Conservation (phyloP, 78 protist genomes). For the Anaeramoeba flamelloides region DNA sequence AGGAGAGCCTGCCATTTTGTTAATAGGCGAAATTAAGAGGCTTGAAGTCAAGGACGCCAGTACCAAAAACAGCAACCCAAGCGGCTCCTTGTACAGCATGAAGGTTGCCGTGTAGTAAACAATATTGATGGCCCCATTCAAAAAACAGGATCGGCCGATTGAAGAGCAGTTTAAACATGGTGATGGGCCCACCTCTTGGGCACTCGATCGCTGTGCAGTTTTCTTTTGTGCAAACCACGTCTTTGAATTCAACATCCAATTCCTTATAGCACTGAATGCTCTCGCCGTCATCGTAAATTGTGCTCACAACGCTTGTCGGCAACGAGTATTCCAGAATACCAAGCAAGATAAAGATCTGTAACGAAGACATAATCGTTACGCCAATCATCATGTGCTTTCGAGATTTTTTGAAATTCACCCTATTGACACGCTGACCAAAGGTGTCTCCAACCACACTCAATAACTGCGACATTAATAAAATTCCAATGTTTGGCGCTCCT, state of each 20-base stretch:
- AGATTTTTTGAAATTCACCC: constrained; percentile 22
- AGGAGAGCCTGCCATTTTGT: constrained; percentile 24
- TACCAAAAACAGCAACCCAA: constrained; percentile 38
- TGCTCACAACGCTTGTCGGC: constrained; percentile 25
- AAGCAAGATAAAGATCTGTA: constrained; percentile 30
- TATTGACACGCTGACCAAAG: constrained; percentile 36
- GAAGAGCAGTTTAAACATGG: constrained; percentile 13
- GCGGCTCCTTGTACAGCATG: constrained; percentile 30
- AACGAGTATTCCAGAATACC: constrained; percentile 18
- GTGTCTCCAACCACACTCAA: constrained; percentile 27
- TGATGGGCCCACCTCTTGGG: constrained; percentile 36
- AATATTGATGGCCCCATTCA: constrained; percentile 26
- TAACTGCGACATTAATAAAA: constrained; percentile 13
- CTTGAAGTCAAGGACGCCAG: constrained; percentile 34
- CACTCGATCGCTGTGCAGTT: constrained; percentile 27
- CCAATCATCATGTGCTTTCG: constrained; percentile 32
- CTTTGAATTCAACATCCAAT: constrained; percentile 19
- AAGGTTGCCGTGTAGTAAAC: constrained; percentile 40
- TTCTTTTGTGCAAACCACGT: constrained; percentile 14
- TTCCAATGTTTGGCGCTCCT: too few relatives aligned
- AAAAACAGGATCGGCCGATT: constrained; percentile 25
- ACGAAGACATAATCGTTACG: constrained; percentile 18
- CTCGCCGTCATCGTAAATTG: constrained; percentile 12
- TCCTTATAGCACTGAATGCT: constrained; percentile 22
- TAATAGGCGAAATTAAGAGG: constrained; percentile 27